Base-by-base conservation (phyloP, 2,329 filamentous ascomycete genomes). In the Aspergillus sp. region DNA sequence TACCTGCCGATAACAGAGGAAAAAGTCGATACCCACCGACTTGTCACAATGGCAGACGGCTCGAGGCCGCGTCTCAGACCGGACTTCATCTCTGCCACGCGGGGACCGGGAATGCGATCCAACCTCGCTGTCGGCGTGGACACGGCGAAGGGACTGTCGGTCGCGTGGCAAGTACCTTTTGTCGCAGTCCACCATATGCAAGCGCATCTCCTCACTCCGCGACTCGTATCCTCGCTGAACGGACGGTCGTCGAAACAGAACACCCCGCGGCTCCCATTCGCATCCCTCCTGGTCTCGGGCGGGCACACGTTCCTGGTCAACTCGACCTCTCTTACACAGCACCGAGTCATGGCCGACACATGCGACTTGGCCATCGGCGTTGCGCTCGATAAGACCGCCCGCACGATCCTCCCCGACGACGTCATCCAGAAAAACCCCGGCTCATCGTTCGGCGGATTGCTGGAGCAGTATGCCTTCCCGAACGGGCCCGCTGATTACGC, bases 111-210 rank as follows among this genome's bases (percentile, higher is more conserved):
- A 13, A 94, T 95, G 83, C 66, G 74, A 17, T 72, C 80, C 4
- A 86, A 84, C 48, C 69, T 98, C 17, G 72, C 77, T 13, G 77
- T 80, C 11, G 91, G 91, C 0, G 58, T 96, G 8, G 79, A 86
- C 52, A 80, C 78, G 14, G 91, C 86, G 12, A 96, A 96, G 60
- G 91, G 86, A 0, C 70, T 96, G 13, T 78, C 88, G 0, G 68
- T 83, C 13, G 86, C 85, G 24, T 93, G 84, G 84, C 72, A 78
- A 42, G 72, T 86, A 24, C 88, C 89, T 3, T 65, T 96, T 19
- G 58, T 96, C 1, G 91, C 78, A 1, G 83, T 95, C 1, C 83
- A 98, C 57, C 91, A 98, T 59, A 96, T 98, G 91, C 88, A 95
- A 57, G 91, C 88, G 8, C 91, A 98, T 59, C 82, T 91, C 12